Evolutionary conservation across 257 asterid genomes (phyloP).

Genomic region (Salvia splendens): DNA sequence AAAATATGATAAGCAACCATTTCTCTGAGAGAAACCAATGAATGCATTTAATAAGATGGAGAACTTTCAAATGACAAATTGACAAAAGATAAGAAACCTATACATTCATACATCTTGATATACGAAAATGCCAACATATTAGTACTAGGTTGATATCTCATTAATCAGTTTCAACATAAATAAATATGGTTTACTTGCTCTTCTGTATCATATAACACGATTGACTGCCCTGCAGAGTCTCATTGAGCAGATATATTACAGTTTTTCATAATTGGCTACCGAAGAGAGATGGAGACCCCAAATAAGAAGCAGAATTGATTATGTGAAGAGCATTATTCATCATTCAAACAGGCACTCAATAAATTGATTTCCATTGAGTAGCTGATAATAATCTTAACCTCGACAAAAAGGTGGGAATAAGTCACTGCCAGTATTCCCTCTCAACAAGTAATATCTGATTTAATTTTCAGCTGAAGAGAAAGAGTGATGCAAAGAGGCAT

Average conservation of each 20-base stretch:
- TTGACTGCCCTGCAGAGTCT: constrained; percentile 5
- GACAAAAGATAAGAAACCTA: constrained; percentile 5
- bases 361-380: background rate
- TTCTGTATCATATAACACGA: constrained; percentile 7
- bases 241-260: background rate
- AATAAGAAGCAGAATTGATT: background rate
- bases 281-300: background rate
- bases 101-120: background rate
- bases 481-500: no score
- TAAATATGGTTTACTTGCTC: background rate
- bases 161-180: constrained; percentile 23
- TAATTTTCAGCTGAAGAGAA: no score
- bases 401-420: no score
- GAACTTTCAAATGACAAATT: constrained; percentile 17
- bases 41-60: constrained; percentile 4
- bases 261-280: constrained; percentile 12
- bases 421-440: no score
- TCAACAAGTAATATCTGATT: no score
- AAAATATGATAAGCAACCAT: constrained; percentile 83
- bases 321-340: background rate
- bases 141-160: constrained; percentile 2
- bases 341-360: background rate
- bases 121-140: background rate
- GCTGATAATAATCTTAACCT: no score
- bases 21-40: constrained; percentile 58